These are phyloP conservation scores for Podaxis carcinomalis DNA, from an alignment of 768 basidiomycete species.

Conservation along the genomic window DNA sequence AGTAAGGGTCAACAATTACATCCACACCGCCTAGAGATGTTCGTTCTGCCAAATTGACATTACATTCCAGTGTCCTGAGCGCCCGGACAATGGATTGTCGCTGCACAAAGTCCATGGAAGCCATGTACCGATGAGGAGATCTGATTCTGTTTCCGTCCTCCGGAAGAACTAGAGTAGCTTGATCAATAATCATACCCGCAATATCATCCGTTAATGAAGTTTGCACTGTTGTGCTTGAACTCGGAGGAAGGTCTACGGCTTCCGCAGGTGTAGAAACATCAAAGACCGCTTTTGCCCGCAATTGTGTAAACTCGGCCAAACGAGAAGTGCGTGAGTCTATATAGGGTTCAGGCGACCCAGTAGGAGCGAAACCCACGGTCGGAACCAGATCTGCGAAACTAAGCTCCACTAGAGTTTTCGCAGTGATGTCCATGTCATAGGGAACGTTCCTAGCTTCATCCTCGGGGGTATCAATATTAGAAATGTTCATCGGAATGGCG, in stretches of 20 bases:
- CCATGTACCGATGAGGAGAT: slow-evolving; percentile 58
- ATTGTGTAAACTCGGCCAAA: slow-evolving; percentile 32
- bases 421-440: background rate
- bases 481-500: background rate
- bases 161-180: slow-evolving; percentile 42
- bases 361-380: background rate
- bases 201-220: slow-evolving; percentile 30
- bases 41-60: slow-evolving; percentile 62
- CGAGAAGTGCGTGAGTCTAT: slow-evolving; percentile 27
- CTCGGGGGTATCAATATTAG: background rate
- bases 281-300: slow-evolving; percentile 34
- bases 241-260: slow-evolving; percentile 4
- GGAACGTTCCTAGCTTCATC: background rate
- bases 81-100: slow-evolving; percentile 55
- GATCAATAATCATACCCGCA: slow-evolving; percentile 26
- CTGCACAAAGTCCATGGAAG: slow-evolving; percentile 65
- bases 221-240: slow-evolving; percentile 11
- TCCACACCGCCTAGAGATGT: slow-evolving; percentile 55
- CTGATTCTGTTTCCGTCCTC: slow-evolving; percentile 24
- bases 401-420: background rate
- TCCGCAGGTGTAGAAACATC: background rate
- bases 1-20: slow-evolving; percentile 62
- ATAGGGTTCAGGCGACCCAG: slow-evolving; percentile 14
- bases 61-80: slow-evolving; percentile 40
- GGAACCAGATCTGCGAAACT: background rate